Conservation (phyloP, 805 yeast species). For the Yarrowia hollandica region DNA sequence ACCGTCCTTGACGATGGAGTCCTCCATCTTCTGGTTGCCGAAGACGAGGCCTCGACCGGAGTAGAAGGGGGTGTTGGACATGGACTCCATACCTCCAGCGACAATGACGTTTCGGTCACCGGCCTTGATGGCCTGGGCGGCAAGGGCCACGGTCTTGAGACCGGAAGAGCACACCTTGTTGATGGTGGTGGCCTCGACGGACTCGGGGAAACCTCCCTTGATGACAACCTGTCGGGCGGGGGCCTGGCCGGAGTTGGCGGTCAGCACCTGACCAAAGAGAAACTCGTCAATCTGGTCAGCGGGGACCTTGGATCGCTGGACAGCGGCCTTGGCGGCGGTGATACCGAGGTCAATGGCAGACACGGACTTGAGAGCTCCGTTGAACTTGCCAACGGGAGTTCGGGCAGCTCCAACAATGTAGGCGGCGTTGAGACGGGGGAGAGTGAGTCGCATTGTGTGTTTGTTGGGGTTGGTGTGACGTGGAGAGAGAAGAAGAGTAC, state of each 20-base stretch:
- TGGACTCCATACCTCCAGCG: constrained; percentile 95
- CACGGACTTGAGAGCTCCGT: constrained; percentile 71
- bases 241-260: constrained; percentile 91
- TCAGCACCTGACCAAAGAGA: constrained; percentile 85
- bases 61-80: constrained; percentile 93
- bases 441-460: constrained; percentile 28
- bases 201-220: constrained; percentile 78
- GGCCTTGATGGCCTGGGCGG: constrained; percentile 80
- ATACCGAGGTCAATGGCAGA: constrained; percentile 80
- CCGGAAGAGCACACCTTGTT: constrained; percentile 98
- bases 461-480: neutral
- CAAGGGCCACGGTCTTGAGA: constrained; percentile 81
- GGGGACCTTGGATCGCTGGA: constrained; percentile 75
- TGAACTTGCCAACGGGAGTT: constrained; percentile 94
- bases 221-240: constrained; percentile 97
- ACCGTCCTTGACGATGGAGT: constrained; percentile 74
- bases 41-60: constrained; percentile 64
- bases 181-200: constrained; percentile 81
- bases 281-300: constrained; percentile 81
- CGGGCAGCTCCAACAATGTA: constrained; percentile 87
- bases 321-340: constrained; percentile 81
- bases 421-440: constrained; percentile 44
- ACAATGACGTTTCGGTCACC: constrained; percentile 85
- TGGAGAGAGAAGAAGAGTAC: neutral
- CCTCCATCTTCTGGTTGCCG: constrained; percentile 57